Percentiles rank a stretch among this genome's conserved stretches.
These are phyloP conservation scores for Craterostigma plantagineum DNA, from an alignment of 257 asterid genomes.

Conservation along the genomic window DNA sequence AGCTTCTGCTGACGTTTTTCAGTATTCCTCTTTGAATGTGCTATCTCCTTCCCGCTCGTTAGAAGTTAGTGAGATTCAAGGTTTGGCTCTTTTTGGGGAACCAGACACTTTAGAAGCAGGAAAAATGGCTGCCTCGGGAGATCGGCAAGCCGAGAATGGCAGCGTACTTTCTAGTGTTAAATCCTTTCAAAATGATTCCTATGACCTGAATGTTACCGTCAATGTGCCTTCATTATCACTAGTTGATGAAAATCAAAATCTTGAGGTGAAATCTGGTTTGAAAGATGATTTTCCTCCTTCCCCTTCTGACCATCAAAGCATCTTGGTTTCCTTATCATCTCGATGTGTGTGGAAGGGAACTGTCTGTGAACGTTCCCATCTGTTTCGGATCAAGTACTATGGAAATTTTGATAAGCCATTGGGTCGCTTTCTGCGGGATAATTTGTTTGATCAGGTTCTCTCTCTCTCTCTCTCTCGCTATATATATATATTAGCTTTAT, in stretches of 20 bases:
- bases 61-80: constrained; percentile 9
- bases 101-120: constrained; percentile 12
- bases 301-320: constrained; percentile 87
- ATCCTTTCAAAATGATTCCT: constrained; percentile 11
- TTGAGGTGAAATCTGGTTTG: constrained; percentile 19
- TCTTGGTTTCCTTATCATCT: constrained; percentile 79
- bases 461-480: constrained; percentile 11
- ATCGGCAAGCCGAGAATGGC: constrained; percentile 6
- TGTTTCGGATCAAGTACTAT: constrained; percentile 77
- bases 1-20: constrained; percentile 12
- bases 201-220: constrained; percentile 15
- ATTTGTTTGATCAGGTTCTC: constrained; percentile 77
- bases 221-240: constrained; percentile 13
- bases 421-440: constrained; percentile 84
- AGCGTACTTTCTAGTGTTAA: constrained; percentile 9
- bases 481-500: not conserved
- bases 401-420: constrained; percentile 88
- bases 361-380: constrained; percentile 90
- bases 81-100: constrained; percentile 9
- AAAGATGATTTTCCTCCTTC: constrained; percentile 72
- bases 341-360: constrained; percentile 93
- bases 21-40: constrained; percentile 13
- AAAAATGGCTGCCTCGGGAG: constrained; percentile 9
- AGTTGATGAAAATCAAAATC: constrained; percentile 12
- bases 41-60: constrained; percentile 9